A percentile compares a stretch with the other conserved stretches of the same genome.
Conservation (phyloP, 306 rosid genomes). For the Acacia acuminata region DNA sequence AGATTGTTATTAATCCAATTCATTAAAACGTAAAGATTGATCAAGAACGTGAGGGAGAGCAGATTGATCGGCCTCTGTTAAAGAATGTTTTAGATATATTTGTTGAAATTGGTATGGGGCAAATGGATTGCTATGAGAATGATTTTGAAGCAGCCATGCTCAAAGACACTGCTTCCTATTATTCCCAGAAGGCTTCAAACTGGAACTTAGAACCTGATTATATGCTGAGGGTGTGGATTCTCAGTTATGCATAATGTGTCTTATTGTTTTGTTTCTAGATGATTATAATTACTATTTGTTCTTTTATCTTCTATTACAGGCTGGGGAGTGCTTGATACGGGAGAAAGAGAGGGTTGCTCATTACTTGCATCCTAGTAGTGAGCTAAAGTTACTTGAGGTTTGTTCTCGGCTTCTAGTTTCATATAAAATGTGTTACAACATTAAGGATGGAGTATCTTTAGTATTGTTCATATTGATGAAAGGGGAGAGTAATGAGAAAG, state of each 20-base stretch:
- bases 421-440: background rate
- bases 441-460: background rate
- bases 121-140: constrained; percentile 71
- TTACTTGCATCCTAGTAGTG: constrained; percentile 59
- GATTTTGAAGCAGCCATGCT: constrained; percentile 85
- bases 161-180: constrained; percentile 71
- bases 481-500: background rate
- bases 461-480: background rate
- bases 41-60: constrained; percentile 97
- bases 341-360: constrained; percentile 64
- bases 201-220: constrained; percentile 85
- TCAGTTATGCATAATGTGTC: constrained; percentile 11
- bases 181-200: constrained; percentile 82
- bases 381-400: constrained; percentile 62
- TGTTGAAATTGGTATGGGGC: constrained; percentile 95
- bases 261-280: constrained; percentile 15
- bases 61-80: constrained; percentile 80
- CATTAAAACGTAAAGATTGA: constrained; percentile 54
- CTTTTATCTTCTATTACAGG: constrained; percentile 34
- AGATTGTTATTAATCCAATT: constrained; percentile 20
- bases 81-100: constrained; percentile 85
- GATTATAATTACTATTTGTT: constrained; percentile 19
- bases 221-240: constrained; percentile 57
- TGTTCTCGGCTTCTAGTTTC: constrained; percentile 13
- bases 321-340: constrained; percentile 60